Evolutionary conservation across 176 grass and related monocot genomes (phyloP), one percentile per base, ranked within the genome.

Genomic region (Guadua angustifolia): DNA sequence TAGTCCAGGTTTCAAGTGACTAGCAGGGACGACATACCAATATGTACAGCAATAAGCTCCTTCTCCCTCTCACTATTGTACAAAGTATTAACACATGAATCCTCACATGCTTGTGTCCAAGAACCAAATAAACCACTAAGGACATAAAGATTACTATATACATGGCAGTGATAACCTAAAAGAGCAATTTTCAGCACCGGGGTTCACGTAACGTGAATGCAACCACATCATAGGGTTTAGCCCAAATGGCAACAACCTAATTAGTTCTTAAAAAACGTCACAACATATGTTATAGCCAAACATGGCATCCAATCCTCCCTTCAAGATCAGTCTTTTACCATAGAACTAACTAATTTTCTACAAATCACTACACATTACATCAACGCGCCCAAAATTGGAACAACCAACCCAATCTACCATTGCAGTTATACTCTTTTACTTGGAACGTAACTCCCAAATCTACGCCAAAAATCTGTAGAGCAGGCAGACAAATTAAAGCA

Each of bases 151-250:
- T 51, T 51, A 51, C 50, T 52, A 52, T n/a, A 52, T 15, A 56
- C 35, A 9, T 80, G 55, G 55, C 14, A 44, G 22, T 51, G 21
- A 58, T 66, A 0, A 75, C 60, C 87, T 69, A 58, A 75, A 66
- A 9, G 12, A 84, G 82, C 0, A 9, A 50, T 5, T 61, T 60
- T 25, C 67, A 61, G n/a, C 22, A 9, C 16, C 3, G 6, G 40
- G 61, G 61, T 59, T 83, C 32, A 50, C 16, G 60, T 47, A 47
- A 59, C 68, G 14, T 40, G 22, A 63, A 51, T 61, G 25, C 47
- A 87, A 62, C 3, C 24, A 5, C 77, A 66, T 50, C 46, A 66
- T 12, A 38, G 11, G 32, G 29, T 56, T 52, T 53, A 9, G 44
- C 3, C 17, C 7, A 51, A 71, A 71, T 35, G 24, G 53, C 12